Evolutionary conservation across 106 monocot genomes (phyloP).

Genomic region (Phalaenopsis equestris): DNA sequence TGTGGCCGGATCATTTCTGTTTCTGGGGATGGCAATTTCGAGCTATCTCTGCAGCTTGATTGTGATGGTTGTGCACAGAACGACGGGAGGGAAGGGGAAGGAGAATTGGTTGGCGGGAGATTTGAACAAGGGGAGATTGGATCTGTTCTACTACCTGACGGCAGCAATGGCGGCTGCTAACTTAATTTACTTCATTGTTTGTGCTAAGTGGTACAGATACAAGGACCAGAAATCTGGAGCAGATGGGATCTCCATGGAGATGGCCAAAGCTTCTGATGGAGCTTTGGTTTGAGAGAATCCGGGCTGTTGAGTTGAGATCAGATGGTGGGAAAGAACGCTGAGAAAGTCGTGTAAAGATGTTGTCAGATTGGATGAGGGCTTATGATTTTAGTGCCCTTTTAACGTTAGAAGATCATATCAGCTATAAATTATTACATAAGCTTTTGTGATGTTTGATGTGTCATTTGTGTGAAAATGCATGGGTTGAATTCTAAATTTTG

Average conservation of each 20-base stretch:
- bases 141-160: conserved; percentile 36
- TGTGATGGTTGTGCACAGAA: conserved; percentile 22
- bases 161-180: conserved; percentile 19
- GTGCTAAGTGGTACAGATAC: conserved; percentile 58
- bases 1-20: conserved; percentile 30
- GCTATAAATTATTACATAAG: too few relatives aligned
- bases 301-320: too few relatives aligned
- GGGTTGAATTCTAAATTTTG: too few relatives aligned
- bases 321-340: too few relatives aligned
- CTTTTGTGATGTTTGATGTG: too few relatives aligned
- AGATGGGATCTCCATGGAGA: neutral
- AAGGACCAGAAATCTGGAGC: conserved; percentile 11
- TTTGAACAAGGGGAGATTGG: conserved; percentile 44
- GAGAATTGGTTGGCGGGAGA: conserved; percentile 40
- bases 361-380: too few relatives aligned
- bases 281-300: neutral
- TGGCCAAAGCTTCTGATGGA: neutral
- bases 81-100: conserved; percentile 16
- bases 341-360: too few relatives aligned
- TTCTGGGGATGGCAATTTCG: conserved; percentile 11
- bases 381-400: too few relatives aligned
- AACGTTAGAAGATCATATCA: too few relatives aligned
- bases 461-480: too few relatives aligned
- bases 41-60: conserved; percentile 41
- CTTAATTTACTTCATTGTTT: conserved; percentile 25